These are phyloP conservation scores for Coemansia sp. DNA, from an alignment of 192 early-diverging fungal genomes.

Conservation along the genomic window DNA sequence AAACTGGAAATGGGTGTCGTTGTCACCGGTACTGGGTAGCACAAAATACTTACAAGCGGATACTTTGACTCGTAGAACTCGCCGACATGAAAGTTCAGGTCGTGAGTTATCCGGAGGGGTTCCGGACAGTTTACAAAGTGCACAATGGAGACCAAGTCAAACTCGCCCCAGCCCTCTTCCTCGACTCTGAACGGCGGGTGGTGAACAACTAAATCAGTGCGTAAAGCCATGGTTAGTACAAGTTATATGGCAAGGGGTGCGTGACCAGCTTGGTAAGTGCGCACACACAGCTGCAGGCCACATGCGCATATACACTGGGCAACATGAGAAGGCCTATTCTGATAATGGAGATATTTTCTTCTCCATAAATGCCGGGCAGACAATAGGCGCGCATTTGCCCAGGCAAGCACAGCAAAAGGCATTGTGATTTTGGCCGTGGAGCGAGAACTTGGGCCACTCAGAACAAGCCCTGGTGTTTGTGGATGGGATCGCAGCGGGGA, in stretches of 20 bases:
- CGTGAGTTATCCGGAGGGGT: slow-evolving; percentile 36
- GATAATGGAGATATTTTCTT: background rate
- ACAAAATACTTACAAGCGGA: slow-evolving; percentile 6
- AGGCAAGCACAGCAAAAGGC: background rate
- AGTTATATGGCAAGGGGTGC: background rate
- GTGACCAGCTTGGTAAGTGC: background rate
- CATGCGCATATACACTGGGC: background rate
- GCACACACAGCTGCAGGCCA: background rate
- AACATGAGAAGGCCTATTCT: background rate
- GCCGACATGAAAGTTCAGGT: slow-evolving; percentile 51
- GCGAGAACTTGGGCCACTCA: background rate
- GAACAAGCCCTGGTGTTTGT: background rate
- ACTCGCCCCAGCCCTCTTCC: slow-evolving; percentile 57
- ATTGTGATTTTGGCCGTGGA: background rate
- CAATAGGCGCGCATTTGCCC: slow-evolving; percentile 1
- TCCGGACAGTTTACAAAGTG: slow-evolving; percentile 35
- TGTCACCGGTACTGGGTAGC: background rate
- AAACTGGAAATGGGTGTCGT: background rate
- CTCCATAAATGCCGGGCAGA: background rate
- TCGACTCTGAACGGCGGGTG: slow-evolving; percentile 41
- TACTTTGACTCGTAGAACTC: slow-evolving; percentile 32
- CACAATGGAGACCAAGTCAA: slow-evolving; percentile 44
- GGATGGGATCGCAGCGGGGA: slow-evolving; percentile 4
- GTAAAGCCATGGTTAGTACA: background rate
- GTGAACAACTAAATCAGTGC: slow-evolving; percentile 22